phyloP scores from a whole-genome alignment of 139 green algal species.

The Coelastrella sp. region DNA sequence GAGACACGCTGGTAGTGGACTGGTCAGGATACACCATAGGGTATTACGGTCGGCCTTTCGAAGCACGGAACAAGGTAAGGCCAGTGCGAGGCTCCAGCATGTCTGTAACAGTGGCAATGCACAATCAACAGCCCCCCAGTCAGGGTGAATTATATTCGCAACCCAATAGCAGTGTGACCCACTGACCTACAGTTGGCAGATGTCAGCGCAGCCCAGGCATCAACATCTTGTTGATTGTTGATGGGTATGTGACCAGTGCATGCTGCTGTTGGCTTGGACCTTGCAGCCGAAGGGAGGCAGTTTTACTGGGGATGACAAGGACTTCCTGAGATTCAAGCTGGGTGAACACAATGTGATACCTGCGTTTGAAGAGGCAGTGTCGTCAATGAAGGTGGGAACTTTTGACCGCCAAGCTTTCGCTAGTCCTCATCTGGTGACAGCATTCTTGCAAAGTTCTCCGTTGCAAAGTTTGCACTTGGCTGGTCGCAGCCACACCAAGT shows the following conservation, averaged over 20 bases:
- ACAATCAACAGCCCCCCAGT: no score
- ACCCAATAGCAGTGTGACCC: no score
- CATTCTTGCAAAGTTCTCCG: no score
- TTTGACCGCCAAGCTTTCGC: no score
- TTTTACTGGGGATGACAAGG: slow-evolving; percentile 79
- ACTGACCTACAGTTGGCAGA: no score
- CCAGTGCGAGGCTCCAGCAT: neutral
- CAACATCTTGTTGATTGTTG: no score
- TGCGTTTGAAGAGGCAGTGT: slow-evolving; percentile 89
- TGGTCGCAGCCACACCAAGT: no score
- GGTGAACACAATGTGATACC: slow-evolving; percentile 79
- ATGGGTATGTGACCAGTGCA: no score
- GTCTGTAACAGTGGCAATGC: no score
- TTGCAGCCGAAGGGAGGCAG: slow-evolving; percentile 78
- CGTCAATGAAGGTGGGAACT: slow-evolving; percentile 77
- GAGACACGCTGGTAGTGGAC: slow-evolving; percentile 84
- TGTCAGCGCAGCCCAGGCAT: no score
- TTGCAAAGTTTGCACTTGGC: neutral
- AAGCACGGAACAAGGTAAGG: slow-evolving; percentile 88
- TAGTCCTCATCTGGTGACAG: no score
- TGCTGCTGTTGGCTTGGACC: neutral
- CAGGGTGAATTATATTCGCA: no score
- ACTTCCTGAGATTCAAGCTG: slow-evolving; percentile 73
- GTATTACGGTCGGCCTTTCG: slow-evolving; percentile 81
- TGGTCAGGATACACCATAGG: slow-evolving; percentile 95